Conservation (phyloP, 2,329 filamentous ascomycete species). For the Alternaria alternata region DNA sequence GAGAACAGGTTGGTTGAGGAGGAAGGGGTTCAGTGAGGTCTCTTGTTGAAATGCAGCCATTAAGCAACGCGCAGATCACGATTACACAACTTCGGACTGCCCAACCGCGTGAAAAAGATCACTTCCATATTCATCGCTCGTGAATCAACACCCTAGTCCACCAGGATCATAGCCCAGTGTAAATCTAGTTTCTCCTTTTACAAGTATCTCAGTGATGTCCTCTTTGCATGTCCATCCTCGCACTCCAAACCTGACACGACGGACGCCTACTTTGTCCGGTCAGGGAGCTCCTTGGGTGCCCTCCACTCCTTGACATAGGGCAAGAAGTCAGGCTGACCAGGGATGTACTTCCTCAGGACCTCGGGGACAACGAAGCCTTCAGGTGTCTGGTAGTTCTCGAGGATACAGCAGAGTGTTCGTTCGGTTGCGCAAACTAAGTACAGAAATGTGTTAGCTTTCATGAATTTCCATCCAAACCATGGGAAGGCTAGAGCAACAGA, state of each 20-base stretch:
- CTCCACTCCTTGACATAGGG: slow-evolving; percentile 79
- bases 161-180: neutral
- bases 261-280: slow-evolving; percentile 21
- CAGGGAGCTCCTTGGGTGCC: slow-evolving; percentile 42
- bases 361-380: slow-evolving; percentile 63
- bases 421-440: slow-evolving; percentile 79
- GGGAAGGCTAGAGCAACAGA: neutral
- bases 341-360: slow-evolving; percentile 70
- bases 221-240: neutral
- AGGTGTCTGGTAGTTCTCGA: slow-evolving; percentile 96
- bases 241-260: neutral
- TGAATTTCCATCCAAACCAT: neutral
- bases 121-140: neutral
- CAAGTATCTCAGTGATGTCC: neutral
- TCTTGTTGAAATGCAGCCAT: neutral
- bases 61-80: neutral
- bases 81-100: neutral
- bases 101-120: neutral
- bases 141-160: neutral
- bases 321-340: slow-evolving; percentile 87
- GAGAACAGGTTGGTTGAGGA: slow-evolving; percentile 26
- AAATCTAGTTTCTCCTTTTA: neutral
- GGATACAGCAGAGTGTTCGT: slow-evolving; percentile 88
- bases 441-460: neutral
- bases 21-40: neutral